These are phyloP conservation scores for Porpolomopsis calyptriformis DNA, from an alignment of 768 basidiomycete species.

Conservation along the genomic window DNA sequence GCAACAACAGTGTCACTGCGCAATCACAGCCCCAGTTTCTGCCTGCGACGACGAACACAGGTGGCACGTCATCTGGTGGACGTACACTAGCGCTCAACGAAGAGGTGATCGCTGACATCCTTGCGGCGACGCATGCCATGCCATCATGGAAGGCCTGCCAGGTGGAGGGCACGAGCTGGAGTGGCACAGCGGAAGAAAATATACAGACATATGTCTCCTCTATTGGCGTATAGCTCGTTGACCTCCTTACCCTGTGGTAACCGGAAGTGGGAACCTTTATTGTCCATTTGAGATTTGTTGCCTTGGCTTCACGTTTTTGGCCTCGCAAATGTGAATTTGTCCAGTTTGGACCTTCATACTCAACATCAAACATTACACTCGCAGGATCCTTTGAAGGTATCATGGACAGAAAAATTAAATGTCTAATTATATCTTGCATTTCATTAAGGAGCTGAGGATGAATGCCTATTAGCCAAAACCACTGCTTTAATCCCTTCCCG, in stretches of 20 bases:
- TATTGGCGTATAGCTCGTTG: slow-evolving; percentile 7
- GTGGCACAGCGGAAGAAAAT: slow-evolving; percentile 25
- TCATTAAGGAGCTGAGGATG: too few relatives aligned
- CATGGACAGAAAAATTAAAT: too few relatives aligned
- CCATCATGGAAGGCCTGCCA: slow-evolving; percentile 24
- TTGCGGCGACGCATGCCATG: slow-evolving; percentile 20
- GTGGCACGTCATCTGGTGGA: slow-evolving; percentile 11
- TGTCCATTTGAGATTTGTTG: not conserved
- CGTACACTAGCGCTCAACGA: slow-evolving; percentile 11
- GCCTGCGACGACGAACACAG: slow-evolving; percentile 6
- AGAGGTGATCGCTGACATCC: slow-evolving; percentile 20
- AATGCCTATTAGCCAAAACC: not conserved
- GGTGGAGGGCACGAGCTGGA: slow-evolving; percentile 24
- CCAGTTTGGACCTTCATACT: too few relatives aligned
- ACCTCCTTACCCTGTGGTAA: not conserved
- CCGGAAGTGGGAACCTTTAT: slow-evolving; percentile 1
- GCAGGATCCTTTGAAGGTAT: too few relatives aligned
- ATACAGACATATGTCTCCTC: slow-evolving; percentile 18
- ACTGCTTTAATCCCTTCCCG: not conserved
- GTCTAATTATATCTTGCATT: too few relatives aligned
- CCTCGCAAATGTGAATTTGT: not conserved
- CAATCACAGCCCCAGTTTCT: slow-evolving; percentile 9
- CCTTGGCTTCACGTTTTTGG: not conserved
- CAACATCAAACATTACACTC: too few relatives aligned
- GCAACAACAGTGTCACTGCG: slow-evolving; percentile 2